These are phyloP conservation scores for Nemania sp. DNA, from an alignment of 2,329 filamentous ascomycete genomes.

Conservation along the genomic window DNA sequence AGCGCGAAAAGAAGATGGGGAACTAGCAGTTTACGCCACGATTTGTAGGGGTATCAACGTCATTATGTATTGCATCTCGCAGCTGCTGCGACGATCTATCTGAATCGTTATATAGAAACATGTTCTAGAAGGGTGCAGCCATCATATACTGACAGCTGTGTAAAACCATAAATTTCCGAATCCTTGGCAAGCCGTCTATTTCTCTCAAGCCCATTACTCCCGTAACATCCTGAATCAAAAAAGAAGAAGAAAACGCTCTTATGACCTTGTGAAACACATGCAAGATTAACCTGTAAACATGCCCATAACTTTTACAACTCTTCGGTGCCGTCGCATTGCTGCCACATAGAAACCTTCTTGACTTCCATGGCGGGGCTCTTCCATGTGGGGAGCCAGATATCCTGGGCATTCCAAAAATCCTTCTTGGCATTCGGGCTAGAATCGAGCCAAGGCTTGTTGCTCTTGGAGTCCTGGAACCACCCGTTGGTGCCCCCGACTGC, in stretches of 20 bases:
- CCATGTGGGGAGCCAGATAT: conserved; percentile 74
- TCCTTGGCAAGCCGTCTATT: conserved; percentile 22
- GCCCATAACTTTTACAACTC: conserved; percentile 45
- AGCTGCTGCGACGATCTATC: conserved; percentile 10
- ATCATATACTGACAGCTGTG: conserved; percentile 22
- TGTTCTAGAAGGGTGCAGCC: not conserved
- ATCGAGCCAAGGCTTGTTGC: conserved; percentile 81
- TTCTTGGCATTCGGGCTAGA: conserved; percentile 65
- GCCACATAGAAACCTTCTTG: conserved; percentile 71
- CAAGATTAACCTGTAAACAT: not conserved
- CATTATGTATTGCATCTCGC: conserved; percentile 15
- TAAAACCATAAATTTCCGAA: conserved; percentile 16
- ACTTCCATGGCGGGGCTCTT: conserved; percentile 69
- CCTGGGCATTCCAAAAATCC: conserved; percentile 75
- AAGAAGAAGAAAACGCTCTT: conserved; percentile 21
- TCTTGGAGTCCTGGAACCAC: conserved; percentile 77
- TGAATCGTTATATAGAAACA: conserved; percentile 8
- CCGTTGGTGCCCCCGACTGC: conserved; percentile 80
- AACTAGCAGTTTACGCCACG: not conserved
- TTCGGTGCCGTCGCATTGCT: conserved; percentile 68
- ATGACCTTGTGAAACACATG: not conserved
- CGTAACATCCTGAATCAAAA: conserved; percentile 10
- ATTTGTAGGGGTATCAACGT: conserved; percentile 19
- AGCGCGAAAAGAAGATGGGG: not conserved
- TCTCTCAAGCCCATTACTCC: conserved; percentile 22